phyloP scores from a whole-genome alignment of 306 rosid genomes.

The Cucurbita ficifolia region DNA sequence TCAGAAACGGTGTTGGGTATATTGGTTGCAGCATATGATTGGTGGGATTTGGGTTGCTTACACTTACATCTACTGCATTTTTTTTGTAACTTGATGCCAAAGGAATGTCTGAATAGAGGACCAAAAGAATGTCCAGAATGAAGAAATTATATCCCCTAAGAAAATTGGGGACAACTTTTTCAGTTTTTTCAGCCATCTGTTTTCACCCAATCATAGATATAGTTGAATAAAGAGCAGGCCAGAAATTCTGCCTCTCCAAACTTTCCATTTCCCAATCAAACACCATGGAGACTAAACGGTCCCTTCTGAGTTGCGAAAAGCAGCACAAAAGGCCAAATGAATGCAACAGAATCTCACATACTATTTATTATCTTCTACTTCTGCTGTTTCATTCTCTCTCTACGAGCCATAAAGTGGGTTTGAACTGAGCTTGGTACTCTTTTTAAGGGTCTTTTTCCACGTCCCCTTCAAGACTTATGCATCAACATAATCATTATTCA shows the following conservation, averaged over 20 bases:
- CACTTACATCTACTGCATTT: background rate
- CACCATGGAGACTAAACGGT: conserved; percentile 44
- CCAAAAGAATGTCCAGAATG: conserved; percentile 29
- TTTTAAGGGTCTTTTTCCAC: conserved; percentile 15
- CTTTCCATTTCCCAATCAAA: conserved; percentile 53
- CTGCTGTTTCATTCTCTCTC: conserved; percentile 1
- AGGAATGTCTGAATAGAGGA: conserved; percentile 46
- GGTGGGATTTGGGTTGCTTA: background rate
- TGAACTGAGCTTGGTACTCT: conserved; percentile 2
- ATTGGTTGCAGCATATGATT: background rate
- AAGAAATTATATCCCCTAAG: conserved; percentile 30
- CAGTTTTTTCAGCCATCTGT: conserved; percentile 25
- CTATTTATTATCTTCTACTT: conserved; percentile 26
- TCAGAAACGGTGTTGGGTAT: background rate
- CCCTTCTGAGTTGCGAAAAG: conserved; percentile 32
- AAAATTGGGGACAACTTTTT: conserved; percentile 4
- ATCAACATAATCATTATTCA: background rate
- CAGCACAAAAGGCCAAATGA: conserved; percentile 46
- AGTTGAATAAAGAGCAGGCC: conserved; percentile 33
- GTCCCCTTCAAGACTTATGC: conserved; percentile 8
- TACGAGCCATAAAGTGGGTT: conserved; percentile 5
- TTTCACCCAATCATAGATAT: conserved; percentile 60
- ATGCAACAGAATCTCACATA: conserved; percentile 30
- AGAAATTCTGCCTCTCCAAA: conserved; percentile 31
- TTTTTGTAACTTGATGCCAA: conserved; percentile 13